Base-by-base conservation (phyloP, 192 early-diverging fungal species). In the Coemansia sp. region DNA sequence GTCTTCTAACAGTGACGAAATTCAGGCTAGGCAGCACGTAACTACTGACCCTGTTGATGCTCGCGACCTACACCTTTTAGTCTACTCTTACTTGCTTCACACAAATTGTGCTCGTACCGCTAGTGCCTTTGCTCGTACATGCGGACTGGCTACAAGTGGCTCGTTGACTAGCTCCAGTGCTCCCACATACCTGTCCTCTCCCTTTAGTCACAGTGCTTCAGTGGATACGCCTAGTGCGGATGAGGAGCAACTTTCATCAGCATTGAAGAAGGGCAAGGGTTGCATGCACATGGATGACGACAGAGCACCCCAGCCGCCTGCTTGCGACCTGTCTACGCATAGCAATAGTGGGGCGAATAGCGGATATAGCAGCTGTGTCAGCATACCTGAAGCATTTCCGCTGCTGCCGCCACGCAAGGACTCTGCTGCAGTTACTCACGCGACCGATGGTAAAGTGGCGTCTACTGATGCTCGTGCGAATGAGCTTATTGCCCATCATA, bases 71-170 rank as follows among this genome's bases (percentile, higher is more conserved):
- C 81, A 84, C 60, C 54, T 79, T 51, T 71, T 84, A 9, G 77
- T 84, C 1, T 84, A 84, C 68, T 72, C 77, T 12, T 84, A 73
- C 59, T 57, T 84, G 43, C 71, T 84, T 13, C 81, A 84, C 63
- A 84, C 72, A 67, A 84, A 84, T 57, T 79, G 71, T 49, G 81
- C 77, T 1, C 70, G 77, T 33, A 76, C 81, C 0, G 81, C 81
- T 31, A 67, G 78, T 55, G 81, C 81, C 5, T 84, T 84, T 75
- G 76, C 81, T 5, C 76, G 77, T 2, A 76, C 76, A 0, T 65
- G 77, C 20, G 77, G 77, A 2, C 67, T 84, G 6, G 73, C 77
- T 44, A 78, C 73, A 0, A 70, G 68, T 2, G 77, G 77, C 3
- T 44, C 67, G 3, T 68, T 84, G 5, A 54, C 71, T 3, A 64